Base-by-base conservation (phyloP, 208 protist species). In the Trichomonas vaginalis region DNA sequence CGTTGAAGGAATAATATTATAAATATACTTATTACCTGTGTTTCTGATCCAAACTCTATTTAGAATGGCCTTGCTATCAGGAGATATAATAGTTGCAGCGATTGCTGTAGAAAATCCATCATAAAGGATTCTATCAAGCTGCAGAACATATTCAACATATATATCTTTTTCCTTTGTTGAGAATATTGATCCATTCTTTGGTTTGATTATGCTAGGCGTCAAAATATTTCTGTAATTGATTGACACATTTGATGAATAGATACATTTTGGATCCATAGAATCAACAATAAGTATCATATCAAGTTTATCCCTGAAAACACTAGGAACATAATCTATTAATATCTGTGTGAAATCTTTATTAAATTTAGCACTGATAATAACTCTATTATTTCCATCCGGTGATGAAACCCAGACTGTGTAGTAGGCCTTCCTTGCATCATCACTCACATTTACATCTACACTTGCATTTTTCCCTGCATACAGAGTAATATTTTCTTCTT, bases 101-200 rank as follows among this genome's bases (percentile, higher is more conserved):
- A 51, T 45, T 17, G 86, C 48, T 39, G 86, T 92, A 14, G 86
- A 92, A 92, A 51, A 92, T 92, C 86, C 86, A 92, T 92, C 86
- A 51, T 92, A 40, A 0, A 47, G 17, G 39, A 92, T 51, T 35
- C 15, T 14, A 51, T 48, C n/a, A 9, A 92, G 17, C 6, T 92
- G 0, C 10, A 92, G 17, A 39, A 32, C 45, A 17, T 45, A 92
- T 35, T 51, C 3, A 0, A 92, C 40, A 17, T 40, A 15, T 17
- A 92, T 39, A 42, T 35, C 27, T 35, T 2, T 14, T 51, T 35
- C 12, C 9, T 42, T 21, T 27, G 9, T 35, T 39, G 86, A 45
- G 10, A 92, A 51, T 14, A 35, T 4, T 8, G 27, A 56, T n/a
- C 46, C 86, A 56, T 48, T 1, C 42, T 51, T 92, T 39, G 45